Evolutionary conservation across 2,329 filamentous ascomycete species (phyloP), one percentile per base, ranked within the genome.

Genomic region (Leptographium lundbergii): DNA sequence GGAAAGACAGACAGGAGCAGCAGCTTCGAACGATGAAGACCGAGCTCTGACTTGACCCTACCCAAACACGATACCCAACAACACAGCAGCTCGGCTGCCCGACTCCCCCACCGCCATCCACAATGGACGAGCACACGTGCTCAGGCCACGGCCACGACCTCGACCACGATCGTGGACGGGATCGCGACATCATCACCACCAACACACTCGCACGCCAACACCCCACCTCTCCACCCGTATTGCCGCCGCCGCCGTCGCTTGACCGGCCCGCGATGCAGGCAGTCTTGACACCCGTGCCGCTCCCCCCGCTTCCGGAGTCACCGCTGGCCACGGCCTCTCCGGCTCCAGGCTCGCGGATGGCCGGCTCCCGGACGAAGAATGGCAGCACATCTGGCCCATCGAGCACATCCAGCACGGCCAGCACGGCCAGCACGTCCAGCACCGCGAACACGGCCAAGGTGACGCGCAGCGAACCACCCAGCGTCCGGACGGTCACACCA

Each of bases 401-500:
- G 19, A 50, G 19, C 25, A 4, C 39, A 10, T 24, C 29, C 42
- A n/a, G 19, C n/a, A 5, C 34, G 3, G 6, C 36, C 32, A 4
- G 10, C 29, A 32, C 29, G 29, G 10, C 58, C 25, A 52, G 14
- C 6, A n/a, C 27, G 22, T n/a, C 32, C 4, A 32, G 19, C 34
- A 14, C 24, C 7, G 6, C 19, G 22, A 7, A 17, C 29, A 36
- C 48, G 14, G 29, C 56, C 27, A 53, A 19, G 3, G 29, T 19
- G 17, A 29, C 48, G 17, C 24, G 22, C 29, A 14, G n/a, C 22
- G 22, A 6, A 29, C 71, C 74, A 64, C 67, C 69, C 63, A 81
- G 79, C 53, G 81, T 86, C 66, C 82, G 86, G 63, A 74, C 84
- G 59, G 83, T 88, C 63, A 88, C 85, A 62, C 85, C 86, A 64